Evolutionary conservation across 148 eudicot species (phyloP).

Genomic region (Rhododendron kiyosumense): DNA sequence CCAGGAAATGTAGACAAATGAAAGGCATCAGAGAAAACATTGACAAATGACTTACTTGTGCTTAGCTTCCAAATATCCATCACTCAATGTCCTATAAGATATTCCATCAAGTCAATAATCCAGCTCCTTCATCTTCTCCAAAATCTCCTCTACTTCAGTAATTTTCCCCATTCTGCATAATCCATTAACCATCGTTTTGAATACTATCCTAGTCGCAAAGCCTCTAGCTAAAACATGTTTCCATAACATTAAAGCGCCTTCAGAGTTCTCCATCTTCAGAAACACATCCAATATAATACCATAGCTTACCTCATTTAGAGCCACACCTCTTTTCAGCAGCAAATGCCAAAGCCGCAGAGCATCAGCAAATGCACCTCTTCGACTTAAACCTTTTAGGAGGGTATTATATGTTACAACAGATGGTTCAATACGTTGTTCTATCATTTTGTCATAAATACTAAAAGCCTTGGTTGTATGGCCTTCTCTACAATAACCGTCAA

Average conservation of each 20-base stretch:
- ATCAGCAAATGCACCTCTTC: slow-evolving; percentile 43
- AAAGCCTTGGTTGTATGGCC: slow-evolving; percentile 48
- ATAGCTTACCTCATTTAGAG: slow-evolving; percentile 60
- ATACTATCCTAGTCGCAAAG: slow-evolving; percentile 29
- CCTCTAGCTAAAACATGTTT: slow-evolving; percentile 54
- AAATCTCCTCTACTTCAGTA: slow-evolving; percentile 53
- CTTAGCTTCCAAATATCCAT: slow-evolving; percentile 47
- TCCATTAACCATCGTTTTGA: slow-evolving; percentile 73
- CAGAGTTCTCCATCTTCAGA: slow-evolving; percentile 42
- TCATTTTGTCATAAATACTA: slow-evolving; percentile 57
- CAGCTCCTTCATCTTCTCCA: slow-evolving; percentile 56
- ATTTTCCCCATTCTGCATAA: slow-evolving; percentile 70
- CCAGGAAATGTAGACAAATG: not conserved
- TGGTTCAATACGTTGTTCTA: slow-evolving; percentile 37
- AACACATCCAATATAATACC: slow-evolving; percentile 64
- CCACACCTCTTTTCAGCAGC: slow-evolving; percentile 57
- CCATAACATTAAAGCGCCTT: slow-evolving; percentile 55
- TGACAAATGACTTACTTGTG: not conserved
- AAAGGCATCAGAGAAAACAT: not conserved
- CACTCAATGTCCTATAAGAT: slow-evolving; percentile 48
- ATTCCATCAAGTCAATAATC: slow-evolving; percentile 63
- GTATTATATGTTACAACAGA: slow-evolving; percentile 63
- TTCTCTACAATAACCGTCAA: slow-evolving; percentile 61
- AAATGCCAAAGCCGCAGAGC: slow-evolving; percentile 30
- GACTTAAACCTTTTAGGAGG: slow-evolving; percentile 65